Evolutionary conservation across 2,329 filamentous ascomycete genomes (phyloP), one percentile per base, ranked within the genome.

Genomic region (Cucurbitaria berberidis): DNA sequence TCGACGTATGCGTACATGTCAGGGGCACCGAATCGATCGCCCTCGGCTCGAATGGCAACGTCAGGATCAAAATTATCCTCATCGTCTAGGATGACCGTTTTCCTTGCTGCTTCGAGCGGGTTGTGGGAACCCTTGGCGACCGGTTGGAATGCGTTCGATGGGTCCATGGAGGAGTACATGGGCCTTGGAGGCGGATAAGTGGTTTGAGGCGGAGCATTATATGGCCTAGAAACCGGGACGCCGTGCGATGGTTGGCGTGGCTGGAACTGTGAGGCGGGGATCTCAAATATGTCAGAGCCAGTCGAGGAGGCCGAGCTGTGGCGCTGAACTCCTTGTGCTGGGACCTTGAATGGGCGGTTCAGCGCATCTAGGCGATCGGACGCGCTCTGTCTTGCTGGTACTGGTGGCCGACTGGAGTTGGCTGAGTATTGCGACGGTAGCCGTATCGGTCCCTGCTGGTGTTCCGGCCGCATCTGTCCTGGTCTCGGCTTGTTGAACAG

Each of bases 1-100:
- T 93, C 89, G 5, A 89, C 86, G 62, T 89, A 91, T 49, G 78
- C 79, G 62, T 80, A 79, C 10, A 82, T 78, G 60, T 87, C 84
- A 15, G 78, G 75, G 0, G 81, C 77, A 4, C 82, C 82, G 62
- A 85, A 86, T 4, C 73, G 70, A 18, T 78, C 72, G 6, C 76
- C 74, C 24, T 81, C 77, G 29, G 80, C 73, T 13, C 75, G 72
- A 21, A 82, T 74, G 3, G 70, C 76, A 15, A 71, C 74, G 60
- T 82, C 80, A 3, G 79, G 78, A 48, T 82, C 76, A 49, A 81
- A 80, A 9, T 74, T 72, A 53, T 80, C 76, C 19, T 80, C 77
- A 24, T 78, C 76, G 18, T 69, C 57, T 15, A 74, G 53, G 22
- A 76, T 75, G 22, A 79, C 51, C 8, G 79, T 78, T 60, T 79